Conservation (phyloP, 1,284 basidiomycete genomes). For the Ustilago tritici region DNA sequence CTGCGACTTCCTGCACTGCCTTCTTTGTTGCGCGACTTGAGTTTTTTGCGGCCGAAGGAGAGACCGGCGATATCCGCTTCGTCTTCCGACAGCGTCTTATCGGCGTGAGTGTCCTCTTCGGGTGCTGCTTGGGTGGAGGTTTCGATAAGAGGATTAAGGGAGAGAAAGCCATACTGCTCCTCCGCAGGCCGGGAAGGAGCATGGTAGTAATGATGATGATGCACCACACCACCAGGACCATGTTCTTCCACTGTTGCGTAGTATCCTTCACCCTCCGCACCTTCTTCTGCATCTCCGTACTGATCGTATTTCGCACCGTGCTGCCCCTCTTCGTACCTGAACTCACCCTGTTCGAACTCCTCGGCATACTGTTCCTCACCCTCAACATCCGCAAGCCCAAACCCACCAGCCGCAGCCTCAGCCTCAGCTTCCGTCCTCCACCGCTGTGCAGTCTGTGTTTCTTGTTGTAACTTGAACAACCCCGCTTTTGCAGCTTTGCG, state of each 20-base stretch:
- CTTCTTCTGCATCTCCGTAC: conserved; percentile 45
- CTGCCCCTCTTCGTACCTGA: conserved; percentile 26
- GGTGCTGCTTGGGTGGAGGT: background rate
- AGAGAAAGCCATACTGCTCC: conserved; percentile 21
- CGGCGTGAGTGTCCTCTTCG: conserved; percentile 8
- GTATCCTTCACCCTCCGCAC: conserved; percentile 14
- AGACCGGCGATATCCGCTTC: conserved; percentile 63
- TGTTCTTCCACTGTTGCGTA: conserved; percentile 42
- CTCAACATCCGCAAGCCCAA: conserved; percentile 39
- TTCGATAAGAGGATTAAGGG: background rate
- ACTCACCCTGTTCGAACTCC: conserved; percentile 15
- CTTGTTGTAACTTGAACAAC: conserved; percentile 41
- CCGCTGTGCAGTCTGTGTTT: conserved; percentile 31
- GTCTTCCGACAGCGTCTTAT: conserved; percentile 49
- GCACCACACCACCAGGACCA: conserved; percentile 44
- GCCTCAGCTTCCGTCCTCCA: conserved; percentile 60
- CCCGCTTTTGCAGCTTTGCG: conserved; percentile 59
- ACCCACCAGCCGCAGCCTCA: conserved; percentile 60
- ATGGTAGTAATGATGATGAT: conserved; percentile 64
- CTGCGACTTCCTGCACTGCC: conserved; percentile 35
- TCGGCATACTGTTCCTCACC: conserved; percentile 14
- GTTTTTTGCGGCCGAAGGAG: conserved; percentile 50
- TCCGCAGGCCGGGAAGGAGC: conserved; percentile 12
- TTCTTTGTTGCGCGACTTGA: conserved; percentile 12
- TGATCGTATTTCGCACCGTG: conserved; percentile 25